A percentile compares a stretch with the other conserved stretches of the same genome.
These are phyloP conservation scores for Globisporangium takayamanum DNA, from an alignment of 352 stramenopile species.

Conservation along the genomic window DNA sequence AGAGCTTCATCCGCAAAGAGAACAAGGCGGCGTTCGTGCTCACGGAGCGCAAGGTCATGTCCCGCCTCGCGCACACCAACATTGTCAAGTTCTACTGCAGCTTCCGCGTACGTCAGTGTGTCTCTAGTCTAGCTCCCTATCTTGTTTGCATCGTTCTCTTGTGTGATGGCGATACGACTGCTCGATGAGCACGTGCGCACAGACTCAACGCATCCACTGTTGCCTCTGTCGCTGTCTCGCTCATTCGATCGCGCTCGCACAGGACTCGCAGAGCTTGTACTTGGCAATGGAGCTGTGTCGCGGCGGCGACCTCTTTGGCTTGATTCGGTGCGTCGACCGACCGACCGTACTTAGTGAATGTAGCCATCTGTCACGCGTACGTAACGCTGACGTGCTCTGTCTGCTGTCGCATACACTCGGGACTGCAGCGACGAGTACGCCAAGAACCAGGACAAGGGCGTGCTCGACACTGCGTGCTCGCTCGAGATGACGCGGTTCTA, in stretches of 20 bases:
- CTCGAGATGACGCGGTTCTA: slow-evolving; percentile 87
- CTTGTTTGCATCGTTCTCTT: slow-evolving; percentile 1
- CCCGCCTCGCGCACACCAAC: slow-evolving; percentile 77
- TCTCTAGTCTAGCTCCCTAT: background rate
- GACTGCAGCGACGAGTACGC: slow-evolving; percentile 32
- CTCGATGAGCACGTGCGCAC: background rate
- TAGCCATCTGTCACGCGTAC: background rate
- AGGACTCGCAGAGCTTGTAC: slow-evolving; percentile 86
- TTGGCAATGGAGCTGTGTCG: slow-evolving; percentile 85
- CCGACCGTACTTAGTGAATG: background rate
- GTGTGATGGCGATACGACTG: slow-evolving; percentile 1
- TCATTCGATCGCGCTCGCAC: slow-evolving; percentile 5
- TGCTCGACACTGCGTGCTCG: slow-evolving; percentile 58
- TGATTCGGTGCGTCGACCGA: slow-evolving; percentile 57
- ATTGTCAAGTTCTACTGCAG: slow-evolving; percentile 89
- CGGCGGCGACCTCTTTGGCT: slow-evolving; percentile 68
- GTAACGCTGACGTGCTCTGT: background rate
- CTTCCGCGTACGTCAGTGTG: slow-evolving; percentile 52
- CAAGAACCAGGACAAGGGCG: slow-evolving; percentile 46
- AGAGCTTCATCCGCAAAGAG: slow-evolving; percentile 87
- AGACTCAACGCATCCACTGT: background rate
- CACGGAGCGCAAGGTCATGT: slow-evolving; percentile 89
- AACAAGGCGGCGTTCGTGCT: slow-evolving; percentile 90
- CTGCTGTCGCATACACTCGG: slow-evolving; percentile 9
- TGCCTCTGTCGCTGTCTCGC: background rate